Conservation (phyloP, 371 early-diverging fungal genomes). For the Rhizomucor pusillus region DNA sequence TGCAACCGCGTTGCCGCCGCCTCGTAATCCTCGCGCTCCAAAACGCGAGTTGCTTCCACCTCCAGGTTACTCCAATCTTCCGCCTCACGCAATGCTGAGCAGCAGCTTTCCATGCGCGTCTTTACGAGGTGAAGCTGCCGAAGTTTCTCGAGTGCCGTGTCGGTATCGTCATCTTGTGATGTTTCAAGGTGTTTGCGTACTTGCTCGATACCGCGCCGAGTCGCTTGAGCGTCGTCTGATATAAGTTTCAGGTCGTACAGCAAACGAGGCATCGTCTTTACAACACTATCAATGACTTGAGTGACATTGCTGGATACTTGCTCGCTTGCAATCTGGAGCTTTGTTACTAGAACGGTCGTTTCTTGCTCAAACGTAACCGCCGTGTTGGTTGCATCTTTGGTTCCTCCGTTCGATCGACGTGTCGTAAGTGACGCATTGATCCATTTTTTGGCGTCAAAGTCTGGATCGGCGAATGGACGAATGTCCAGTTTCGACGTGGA, state of each 20-base stretch:
- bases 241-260: conserved; percentile 65
- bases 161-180: conserved; percentile 36
- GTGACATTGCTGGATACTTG: conserved; percentile 52
- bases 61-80: conserved; percentile 79
- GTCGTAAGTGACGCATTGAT: conserved; percentile 51
- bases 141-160: conserved; percentile 59
- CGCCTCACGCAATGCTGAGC: conserved; percentile 58
- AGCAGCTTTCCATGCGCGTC: conserved; percentile 64
- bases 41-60: conserved; percentile 60
- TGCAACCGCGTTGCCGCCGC: conserved; percentile 59
- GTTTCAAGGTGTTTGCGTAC: conserved; percentile 43
- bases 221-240: conserved; percentile 50
- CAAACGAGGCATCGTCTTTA: conserved; percentile 60
- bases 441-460: conserved; percentile 66
- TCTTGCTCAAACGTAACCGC: conserved; percentile 30
- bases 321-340: conserved; percentile 56
- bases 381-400: background rate
- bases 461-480: conserved; percentile 32
- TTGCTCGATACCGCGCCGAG: conserved; percentile 46
- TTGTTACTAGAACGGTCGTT: conserved; percentile 56
- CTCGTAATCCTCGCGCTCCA: conserved; percentile 59
- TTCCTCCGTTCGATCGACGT: conserved; percentile 1
- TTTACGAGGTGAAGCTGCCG: conserved; percentile 67
- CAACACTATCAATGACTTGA: conserved; percentile 43
- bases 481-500: conserved; percentile 14